phyloP scores from a whole-genome alignment of 148 eudicot species.

The Vaccinium darrowii region DNA sequence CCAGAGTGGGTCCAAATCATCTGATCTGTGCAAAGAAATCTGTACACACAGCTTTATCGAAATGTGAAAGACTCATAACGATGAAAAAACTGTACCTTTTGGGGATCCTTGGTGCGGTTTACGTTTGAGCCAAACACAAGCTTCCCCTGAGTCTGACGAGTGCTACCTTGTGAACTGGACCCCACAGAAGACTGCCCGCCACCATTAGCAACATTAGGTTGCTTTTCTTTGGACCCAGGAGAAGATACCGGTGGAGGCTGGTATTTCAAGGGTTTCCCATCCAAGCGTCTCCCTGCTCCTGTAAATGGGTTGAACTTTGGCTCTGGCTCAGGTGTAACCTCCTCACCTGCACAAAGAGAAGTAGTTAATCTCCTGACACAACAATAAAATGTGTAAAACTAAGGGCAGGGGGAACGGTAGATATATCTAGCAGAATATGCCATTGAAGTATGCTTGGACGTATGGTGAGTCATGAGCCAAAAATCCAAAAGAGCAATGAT shows the following conservation, averaged over 20 bases:
- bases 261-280: constrained; percentile 60
- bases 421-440: background rate
- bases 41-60: no score
- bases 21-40: no score
- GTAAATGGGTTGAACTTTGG: constrained; percentile 84
- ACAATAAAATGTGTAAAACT: background rate
- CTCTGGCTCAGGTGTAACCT: constrained; percentile 54
- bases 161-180: constrained; percentile 61
- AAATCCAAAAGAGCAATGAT: background rate
- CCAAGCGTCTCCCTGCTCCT: constrained; percentile 74
- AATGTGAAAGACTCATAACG: background rate
- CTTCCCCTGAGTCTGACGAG: constrained; percentile 76
- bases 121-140: constrained; percentile 82
- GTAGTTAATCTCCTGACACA: background rate
- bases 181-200: constrained; percentile 40
- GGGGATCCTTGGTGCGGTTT: constrained; percentile 39
- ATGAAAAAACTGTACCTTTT: constrained; percentile 43
- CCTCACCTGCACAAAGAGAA: constrained; percentile 41
- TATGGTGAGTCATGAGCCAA: background rate
- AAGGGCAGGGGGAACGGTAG: background rate
- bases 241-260: constrained; percentile 49
- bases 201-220: constrained; percentile 35
- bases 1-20: no score
- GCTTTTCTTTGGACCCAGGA: constrained; percentile 51
- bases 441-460: background rate